Percentiles rank a stretch among this genome's conserved stretches.
Evolutionary conservation across 768 basidiomycete species (phyloP).

Genomic region (Amanita rimosa): DNA sequence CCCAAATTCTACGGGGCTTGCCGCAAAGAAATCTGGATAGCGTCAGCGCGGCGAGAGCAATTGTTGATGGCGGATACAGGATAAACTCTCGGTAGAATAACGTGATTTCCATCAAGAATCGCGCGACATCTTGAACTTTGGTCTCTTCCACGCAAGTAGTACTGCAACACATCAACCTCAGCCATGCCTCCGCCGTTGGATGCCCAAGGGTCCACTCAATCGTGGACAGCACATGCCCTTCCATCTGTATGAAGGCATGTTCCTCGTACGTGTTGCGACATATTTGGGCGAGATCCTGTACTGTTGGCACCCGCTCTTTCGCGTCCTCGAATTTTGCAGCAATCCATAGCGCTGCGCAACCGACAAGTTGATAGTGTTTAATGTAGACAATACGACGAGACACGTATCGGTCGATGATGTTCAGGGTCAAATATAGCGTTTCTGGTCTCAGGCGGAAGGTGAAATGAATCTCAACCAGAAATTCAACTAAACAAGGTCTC

Average conservation of each 20-base stretch:
- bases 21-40: slow-evolving; percentile 84
- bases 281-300: slow-evolving; percentile 88
- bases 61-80: slow-evolving; percentile 71
- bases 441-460: slow-evolving; percentile 96
- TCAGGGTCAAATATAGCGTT: slow-evolving; percentile 95
- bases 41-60: slow-evolving; percentile 83
- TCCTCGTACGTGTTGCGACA: slow-evolving; percentile 97
- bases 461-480: slow-evolving; percentile 97
- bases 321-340: slow-evolving; percentile 99
- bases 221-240: slow-evolving; percentile 90
- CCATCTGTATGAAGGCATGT: slow-evolving; percentile 98
- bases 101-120: slow-evolving; percentile 99
- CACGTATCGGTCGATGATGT: slow-evolving; percentile 98
- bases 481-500: slow-evolving; percentile 97
- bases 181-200: slow-evolving; percentile 97
- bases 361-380: slow-evolving; percentile 99
- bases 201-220: slow-evolving; percentile 96
- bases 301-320: slow-evolving; percentile 94
- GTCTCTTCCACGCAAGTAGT: slow-evolving; percentile 69
- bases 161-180: slow-evolving; percentile 72
- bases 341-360: slow-evolving; percentile 97
- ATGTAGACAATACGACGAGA: slow-evolving; percentile 97
- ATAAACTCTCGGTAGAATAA: slow-evolving; percentile 96
- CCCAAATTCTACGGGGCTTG: slow-evolving; percentile 65
- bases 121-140: slow-evolving; percentile 89